Percentiles rank a stretch among this genome's conserved stretches.
These are phyloP conservation scores for Haberlea rhodopensis DNA, from an alignment of 257 asterid species.

Conservation along the genomic window DNA sequence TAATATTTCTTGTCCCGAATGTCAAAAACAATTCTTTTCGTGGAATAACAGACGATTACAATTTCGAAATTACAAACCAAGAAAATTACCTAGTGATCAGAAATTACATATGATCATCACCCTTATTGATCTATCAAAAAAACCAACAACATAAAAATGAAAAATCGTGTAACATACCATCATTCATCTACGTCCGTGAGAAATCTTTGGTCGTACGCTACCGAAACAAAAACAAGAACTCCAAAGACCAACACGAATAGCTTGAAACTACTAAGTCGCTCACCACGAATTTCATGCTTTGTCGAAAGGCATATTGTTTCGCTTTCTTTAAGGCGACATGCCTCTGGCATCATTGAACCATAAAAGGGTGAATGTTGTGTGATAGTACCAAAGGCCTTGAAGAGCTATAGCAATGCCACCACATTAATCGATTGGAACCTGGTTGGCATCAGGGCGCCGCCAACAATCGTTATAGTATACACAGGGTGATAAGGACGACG, in stretches of 20 bases:
- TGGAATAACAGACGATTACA: neutral
- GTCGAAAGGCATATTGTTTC: conserved; percentile 50
- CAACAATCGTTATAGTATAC: conserved; percentile 62
- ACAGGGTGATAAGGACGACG: conserved; percentile 77
- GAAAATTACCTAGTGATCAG: neutral
- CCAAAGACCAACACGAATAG: conserved; percentile 55
- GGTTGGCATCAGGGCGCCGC: conserved; percentile 80
- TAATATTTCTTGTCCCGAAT: too few species aligned
- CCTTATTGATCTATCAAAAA: too few species aligned
- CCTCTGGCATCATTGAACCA: conserved; percentile 91
- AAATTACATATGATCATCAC: too few species aligned
- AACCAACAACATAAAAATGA: neutral
- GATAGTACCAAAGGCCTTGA: conserved; percentile 99
- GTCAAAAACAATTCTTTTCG: too few species aligned
- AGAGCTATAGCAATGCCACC: conserved; percentile 71
- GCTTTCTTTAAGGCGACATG: conserved; percentile 57
- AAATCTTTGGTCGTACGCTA: conserved; percentile 51
- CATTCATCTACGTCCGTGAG: neutral
- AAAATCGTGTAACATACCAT: neutral
- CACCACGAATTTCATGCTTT: conserved; percentile 60
- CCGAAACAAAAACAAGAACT: conserved; percentile 51
- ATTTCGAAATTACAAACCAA: neutral
- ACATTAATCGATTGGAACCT: conserved; percentile 73
- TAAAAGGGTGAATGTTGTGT: conserved; percentile 92
- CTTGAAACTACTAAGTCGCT: conserved; percentile 72